Conservation (phyloP, 805 yeast genomes). For the Ogataea ramenticola region DNA sequence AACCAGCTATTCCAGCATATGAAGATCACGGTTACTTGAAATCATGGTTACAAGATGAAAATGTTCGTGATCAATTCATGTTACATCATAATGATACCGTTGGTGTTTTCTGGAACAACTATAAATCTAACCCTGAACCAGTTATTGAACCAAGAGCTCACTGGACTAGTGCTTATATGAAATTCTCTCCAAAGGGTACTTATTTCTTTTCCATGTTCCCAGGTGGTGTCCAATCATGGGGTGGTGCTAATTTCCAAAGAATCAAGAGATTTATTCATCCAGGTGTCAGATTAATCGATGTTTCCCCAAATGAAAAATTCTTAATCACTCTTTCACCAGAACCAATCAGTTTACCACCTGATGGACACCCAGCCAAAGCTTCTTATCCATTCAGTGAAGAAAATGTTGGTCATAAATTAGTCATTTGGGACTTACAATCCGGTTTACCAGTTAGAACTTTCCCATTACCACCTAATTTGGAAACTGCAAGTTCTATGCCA, state of each 20-base stretch:
- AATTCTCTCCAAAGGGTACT: conserved; percentile 91
- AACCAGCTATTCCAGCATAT: conserved; percentile 68
- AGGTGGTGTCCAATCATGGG: conserved; percentile 95
- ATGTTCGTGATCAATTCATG: conserved; percentile 85
- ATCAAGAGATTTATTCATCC: conserved; percentile 79
- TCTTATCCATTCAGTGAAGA: conserved; percentile 78
- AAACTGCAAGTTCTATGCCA: conserved; percentile 58
- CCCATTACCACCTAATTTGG: conserved; percentile 75
- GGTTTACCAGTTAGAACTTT: conserved; percentile 84
- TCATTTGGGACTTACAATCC: conserved; percentile 84
- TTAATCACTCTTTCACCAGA: conserved; percentile 85
- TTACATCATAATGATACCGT: conserved; percentile 75
- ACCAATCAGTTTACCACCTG: conserved; percentile 69
- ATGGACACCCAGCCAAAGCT: conserved; percentile 54
- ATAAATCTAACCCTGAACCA: conserved; percentile 62
- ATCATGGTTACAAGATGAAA: conserved; percentile 85
- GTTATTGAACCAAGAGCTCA: conserved; percentile 72
- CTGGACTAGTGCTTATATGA: conserved; percentile 83
- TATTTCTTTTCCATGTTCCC: conserved; percentile 82
- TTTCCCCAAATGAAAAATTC: conserved; percentile 87
- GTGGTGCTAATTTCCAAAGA: conserved; percentile 73
- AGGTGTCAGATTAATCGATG: conserved; percentile 81
- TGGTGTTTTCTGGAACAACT: conserved; percentile 80
- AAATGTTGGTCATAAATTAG: conserved; percentile 88
- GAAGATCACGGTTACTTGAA: conserved; percentile 73